Conservation (phyloP, 352 stramenopile species). For the Elongisporangium prolatum region DNA sequence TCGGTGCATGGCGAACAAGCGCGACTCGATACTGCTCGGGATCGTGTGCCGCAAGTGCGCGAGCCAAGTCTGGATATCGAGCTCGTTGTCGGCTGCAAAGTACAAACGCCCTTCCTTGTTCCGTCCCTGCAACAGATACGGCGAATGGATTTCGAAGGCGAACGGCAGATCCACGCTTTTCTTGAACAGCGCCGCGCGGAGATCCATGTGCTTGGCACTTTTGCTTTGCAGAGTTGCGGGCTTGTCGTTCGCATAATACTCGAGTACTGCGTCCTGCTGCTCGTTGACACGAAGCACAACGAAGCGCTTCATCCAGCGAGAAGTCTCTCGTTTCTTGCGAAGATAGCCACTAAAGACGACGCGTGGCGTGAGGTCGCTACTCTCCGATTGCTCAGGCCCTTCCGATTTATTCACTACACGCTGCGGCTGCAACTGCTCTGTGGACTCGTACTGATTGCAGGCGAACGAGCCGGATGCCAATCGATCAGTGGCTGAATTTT, state of each 20-base stretch:
- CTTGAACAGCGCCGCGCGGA: slow-evolving; percentile 67
- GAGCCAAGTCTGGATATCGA: slow-evolving; percentile 89
- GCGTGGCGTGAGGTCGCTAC: slow-evolving; percentile 2
- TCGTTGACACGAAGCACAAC: slow-evolving; percentile 47
- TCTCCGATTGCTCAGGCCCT: slow-evolving; percentile 1
- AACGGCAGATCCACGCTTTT: slow-evolving; percentile 77
- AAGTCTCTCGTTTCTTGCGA: slow-evolving; percentile 73
- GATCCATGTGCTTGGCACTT: slow-evolving; percentile 53
- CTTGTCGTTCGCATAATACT: slow-evolving; percentile 68
- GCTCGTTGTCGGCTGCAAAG: slow-evolving; percentile 78
- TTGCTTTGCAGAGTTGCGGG: slow-evolving; percentile 25
- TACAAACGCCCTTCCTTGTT: slow-evolving; percentile 89
- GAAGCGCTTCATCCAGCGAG: slow-evolving; percentile 77
- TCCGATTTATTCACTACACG: not conserved
- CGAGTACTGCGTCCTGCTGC: slow-evolving; percentile 37
- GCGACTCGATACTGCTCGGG: slow-evolving; percentile 66
- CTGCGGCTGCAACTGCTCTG: not conserved
- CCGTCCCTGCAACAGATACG: slow-evolving; percentile 64
- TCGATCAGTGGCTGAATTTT: not conserved
- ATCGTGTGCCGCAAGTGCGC: slow-evolving; percentile 74
- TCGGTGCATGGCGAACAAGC: slow-evolving; percentile 78
- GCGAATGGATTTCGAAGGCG: slow-evolving; percentile 89
- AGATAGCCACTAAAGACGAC: slow-evolving; percentile 55
- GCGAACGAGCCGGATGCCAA: not conserved
- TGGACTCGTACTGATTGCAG: not conserved